phyloP scores from a whole-genome alignment of 164 flowering plant genomes.

The Annona squamosa region DNA sequence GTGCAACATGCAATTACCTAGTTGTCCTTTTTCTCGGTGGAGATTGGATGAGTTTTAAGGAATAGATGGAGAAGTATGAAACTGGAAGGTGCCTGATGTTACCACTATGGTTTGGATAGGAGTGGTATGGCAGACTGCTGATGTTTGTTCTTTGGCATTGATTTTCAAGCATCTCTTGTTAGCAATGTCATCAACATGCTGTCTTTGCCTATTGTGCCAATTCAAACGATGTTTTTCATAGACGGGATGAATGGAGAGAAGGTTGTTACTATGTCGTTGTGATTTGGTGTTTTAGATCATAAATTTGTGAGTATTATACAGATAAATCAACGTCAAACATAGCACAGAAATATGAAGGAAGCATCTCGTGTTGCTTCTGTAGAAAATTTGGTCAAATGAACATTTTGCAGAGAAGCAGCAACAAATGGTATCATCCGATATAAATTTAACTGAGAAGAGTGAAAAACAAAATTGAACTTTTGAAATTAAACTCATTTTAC shows the following conservation, averaged over 20 bases:
- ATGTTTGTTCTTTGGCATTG: slow-evolving; percentile 24
- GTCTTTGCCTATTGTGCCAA: slow-evolving; percentile 25
- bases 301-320: slow-evolving; percentile 28
- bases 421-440: background rate
- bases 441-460: too few species aligned
- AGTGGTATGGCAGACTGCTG: slow-evolving; percentile 26
- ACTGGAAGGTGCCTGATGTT: slow-evolving; percentile 25
- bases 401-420: background rate
- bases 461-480: background rate
- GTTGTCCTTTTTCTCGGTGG: slow-evolving; percentile 39
- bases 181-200: slow-evolving; percentile 32
- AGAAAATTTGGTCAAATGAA: background rate
- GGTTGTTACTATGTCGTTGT: slow-evolving; percentile 30
- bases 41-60: slow-evolving; percentile 27
- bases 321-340: slow-evolving; percentile 18
- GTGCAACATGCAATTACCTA: slow-evolving; percentile 23
- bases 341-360: slow-evolving; percentile 4
- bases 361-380: background rate
- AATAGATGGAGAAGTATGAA: slow-evolving; percentile 25
- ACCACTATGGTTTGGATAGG: slow-evolving; percentile 28
- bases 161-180: slow-evolving; percentile 32
- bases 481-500: background rate
- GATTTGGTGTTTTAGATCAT: slow-evolving; percentile 33
- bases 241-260: slow-evolving; percentile 33
- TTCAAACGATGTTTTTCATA: slow-evolving; percentile 28